These are phyloP conservation scores for Aspergillus novoparasiticus DNA, from an alignment of 2,329 filamentous ascomycete species.

Conservation along the genomic window DNA sequence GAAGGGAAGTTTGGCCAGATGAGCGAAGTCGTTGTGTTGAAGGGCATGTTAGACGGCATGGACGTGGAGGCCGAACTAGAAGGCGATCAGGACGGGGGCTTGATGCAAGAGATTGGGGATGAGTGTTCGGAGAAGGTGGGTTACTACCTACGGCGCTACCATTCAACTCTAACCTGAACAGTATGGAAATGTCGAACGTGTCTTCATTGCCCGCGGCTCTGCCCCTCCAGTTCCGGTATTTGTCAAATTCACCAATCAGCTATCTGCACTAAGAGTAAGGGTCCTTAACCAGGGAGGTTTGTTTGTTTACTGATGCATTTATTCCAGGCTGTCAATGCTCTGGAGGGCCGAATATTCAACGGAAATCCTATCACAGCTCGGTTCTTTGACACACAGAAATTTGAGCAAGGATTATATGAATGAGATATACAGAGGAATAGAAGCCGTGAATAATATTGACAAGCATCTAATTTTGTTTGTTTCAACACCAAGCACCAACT, in stretches of 20 bases:
- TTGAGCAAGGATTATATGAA: constrained; percentile 67
- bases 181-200: constrained; percentile 81
- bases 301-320: constrained; percentile 4
- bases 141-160: not conserved
- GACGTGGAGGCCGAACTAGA: constrained; percentile 78
- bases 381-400: constrained; percentile 81
- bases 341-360: constrained; percentile 85
- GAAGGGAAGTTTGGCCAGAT: constrained; percentile 68
- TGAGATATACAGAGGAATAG: constrained; percentile 23
- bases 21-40: constrained; percentile 79
- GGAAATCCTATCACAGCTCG: constrained; percentile 80
- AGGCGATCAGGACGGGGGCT: constrained; percentile 57
- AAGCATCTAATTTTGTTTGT: not conserved
- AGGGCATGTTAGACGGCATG: constrained; percentile 84
- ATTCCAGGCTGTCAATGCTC: constrained; percentile 77
- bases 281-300: not conserved
- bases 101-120: constrained; percentile 94
- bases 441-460: not conserved
- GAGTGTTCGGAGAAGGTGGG: constrained; percentile 79
- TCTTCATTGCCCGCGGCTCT: constrained; percentile 69
- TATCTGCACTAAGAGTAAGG: constrained; percentile 81
- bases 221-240: constrained; percentile 69
- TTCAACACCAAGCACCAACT: not conserved
- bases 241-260: constrained; percentile 84
- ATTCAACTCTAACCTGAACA: constrained; percentile 36